A percentile compares a stretch with the other conserved stretches of the same genome.
These are phyloP conservation scores for Zopfia rhizophila DNA, from an alignment of 2,329 filamentous ascomycete genomes.

Conservation along the genomic window DNA sequence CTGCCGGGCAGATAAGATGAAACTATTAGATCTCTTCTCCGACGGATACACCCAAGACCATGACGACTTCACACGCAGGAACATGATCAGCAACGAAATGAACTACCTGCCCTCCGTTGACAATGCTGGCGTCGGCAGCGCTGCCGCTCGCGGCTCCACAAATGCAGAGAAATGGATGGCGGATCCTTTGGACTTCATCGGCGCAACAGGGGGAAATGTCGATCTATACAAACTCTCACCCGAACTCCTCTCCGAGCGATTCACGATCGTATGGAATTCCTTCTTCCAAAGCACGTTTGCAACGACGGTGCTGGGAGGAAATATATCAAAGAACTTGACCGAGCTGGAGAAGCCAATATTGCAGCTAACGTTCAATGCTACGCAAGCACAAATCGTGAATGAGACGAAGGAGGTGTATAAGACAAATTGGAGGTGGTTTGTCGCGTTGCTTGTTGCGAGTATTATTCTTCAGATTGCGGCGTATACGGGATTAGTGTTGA, in stretches of 20 bases:
- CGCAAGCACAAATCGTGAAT: slow-evolving; percentile 14
- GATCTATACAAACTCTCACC: slow-evolving; percentile 31
- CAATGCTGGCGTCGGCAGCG: slow-evolving; percentile 21
- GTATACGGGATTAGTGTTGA: slow-evolving; percentile 37
- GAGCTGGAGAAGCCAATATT: slow-evolving; percentile 9
- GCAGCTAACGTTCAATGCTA: slow-evolving; percentile 30
- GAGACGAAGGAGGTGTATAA: slow-evolving; percentile 24
- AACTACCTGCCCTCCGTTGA: slow-evolving; percentile 27
- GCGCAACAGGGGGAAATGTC: slow-evolving; percentile 21
- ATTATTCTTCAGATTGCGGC: slow-evolving; percentile 35
- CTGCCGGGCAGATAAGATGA: slow-evolving; percentile 31
- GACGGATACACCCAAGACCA: slow-evolving; percentile 25
- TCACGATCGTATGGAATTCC: slow-evolving; percentile 39
- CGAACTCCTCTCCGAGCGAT: slow-evolving; percentile 27
- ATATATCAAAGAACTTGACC: slow-evolving; percentile 31
- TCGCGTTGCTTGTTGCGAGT: slow-evolving; percentile 32
- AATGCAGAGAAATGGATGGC: slow-evolving; percentile 40
- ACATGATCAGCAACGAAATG: slow-evolving; percentile 19
- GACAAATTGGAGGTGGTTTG: slow-evolving; percentile 41
- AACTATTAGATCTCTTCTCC: slow-evolving; percentile 29
- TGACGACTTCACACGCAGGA: slow-evolving; percentile 20
- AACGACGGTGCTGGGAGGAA: slow-evolving; percentile 30
- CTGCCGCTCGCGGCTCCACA: slow-evolving; percentile 26
- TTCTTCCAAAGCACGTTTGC: slow-evolving; percentile 43
- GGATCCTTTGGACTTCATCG: slow-evolving; percentile 34